These are phyloP conservation scores for Cutaneotrichosporon dermatis DNA, from an alignment of 1,284 basidiomycete genomes.

Conservation along the genomic window DNA sequence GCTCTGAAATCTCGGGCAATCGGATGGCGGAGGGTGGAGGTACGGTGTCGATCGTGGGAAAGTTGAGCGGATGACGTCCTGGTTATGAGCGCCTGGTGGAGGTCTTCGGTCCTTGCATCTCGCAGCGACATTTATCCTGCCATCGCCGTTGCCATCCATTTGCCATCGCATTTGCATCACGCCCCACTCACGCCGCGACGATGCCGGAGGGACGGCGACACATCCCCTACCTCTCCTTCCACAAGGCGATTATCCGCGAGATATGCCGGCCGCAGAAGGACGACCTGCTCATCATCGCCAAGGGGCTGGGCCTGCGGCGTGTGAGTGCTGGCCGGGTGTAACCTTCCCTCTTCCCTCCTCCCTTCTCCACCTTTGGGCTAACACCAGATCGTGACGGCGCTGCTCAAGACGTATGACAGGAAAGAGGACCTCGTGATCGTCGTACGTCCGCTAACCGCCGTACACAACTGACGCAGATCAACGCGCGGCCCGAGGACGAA, in stretches of 20 bases:
- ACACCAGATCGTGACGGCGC: constrained; percentile 66
- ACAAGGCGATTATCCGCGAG: constrained; percentile 49
- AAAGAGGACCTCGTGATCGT: constrained; percentile 77
- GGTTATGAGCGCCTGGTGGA: background rate
- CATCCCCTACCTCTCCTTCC: constrained; percentile 49
- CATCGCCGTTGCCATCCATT: background rate
- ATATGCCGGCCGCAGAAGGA: constrained; percentile 62
- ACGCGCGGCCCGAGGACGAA: constrained; percentile 82
- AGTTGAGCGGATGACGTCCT: constrained; percentile 2
- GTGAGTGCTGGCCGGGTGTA: constrained; percentile 21
- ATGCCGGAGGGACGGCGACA: constrained; percentile 26
- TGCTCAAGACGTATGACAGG: constrained; percentile 88
- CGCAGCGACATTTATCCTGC: background rate
- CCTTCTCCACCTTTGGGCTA: background rate
- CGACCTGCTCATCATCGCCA: constrained; percentile 77
- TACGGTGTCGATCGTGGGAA: constrained; percentile 7
- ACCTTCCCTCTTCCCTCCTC: background rate
- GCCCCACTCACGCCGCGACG: background rate
- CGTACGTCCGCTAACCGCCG: constrained; percentile 48
- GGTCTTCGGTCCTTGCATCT: background rate
- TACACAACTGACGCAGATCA: constrained; percentile 46
- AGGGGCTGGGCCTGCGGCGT: constrained; percentile 74
- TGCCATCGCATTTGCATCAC: background rate
- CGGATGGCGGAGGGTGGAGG: background rate
- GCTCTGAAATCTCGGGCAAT: background rate